Percentiles rank a stretch among this genome's conserved stretches.
Evolutionary conservation across 2,329 filamentous ascomycete species (phyloP).

Genomic region (Acephala macrosclerotiorum): DNA sequence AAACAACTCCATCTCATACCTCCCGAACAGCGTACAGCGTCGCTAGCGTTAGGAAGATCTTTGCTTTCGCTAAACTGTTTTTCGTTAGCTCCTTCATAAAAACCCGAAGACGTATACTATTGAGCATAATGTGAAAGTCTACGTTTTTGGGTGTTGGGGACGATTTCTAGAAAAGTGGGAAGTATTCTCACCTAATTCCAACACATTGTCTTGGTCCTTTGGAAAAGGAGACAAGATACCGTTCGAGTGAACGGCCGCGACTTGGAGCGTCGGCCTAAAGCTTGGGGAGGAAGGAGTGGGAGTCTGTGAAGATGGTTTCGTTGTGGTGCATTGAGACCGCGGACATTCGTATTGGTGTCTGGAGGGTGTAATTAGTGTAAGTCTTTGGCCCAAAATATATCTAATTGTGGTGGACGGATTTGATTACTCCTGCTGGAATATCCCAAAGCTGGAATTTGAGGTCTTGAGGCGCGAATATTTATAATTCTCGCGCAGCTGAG

Average conservation of each 20-base stretch:
- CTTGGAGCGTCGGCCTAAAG: not conserved
- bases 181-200: not conserved
- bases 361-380: not conserved
- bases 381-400: no score
- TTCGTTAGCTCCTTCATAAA: not conserved
- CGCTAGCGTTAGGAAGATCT: not conserved
- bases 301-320: not conserved
- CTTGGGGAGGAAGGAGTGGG: not conserved
- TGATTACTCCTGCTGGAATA: not conserved
- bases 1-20: slow-evolving; percentile 5
- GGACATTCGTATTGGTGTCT: not conserved
- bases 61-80: not conserved
- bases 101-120: not conserved
- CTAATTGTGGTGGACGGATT: not conserved
- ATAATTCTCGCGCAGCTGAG: no score
- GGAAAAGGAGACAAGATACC: not conserved
- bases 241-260: not conserved
- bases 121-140: not conserved
- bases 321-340: not conserved
- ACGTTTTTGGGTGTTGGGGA: no score
- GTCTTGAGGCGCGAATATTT: not conserved
- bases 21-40: not conserved
- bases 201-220: not conserved
- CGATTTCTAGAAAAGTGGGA: no score
- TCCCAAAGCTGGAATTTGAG: not conserved